A percentile compares a stretch with the other conserved stretches of the same genome.
Conservation (phyloP, 1,284 basidiomycete genomes). For the Ceratobasidium sp. region DNA sequence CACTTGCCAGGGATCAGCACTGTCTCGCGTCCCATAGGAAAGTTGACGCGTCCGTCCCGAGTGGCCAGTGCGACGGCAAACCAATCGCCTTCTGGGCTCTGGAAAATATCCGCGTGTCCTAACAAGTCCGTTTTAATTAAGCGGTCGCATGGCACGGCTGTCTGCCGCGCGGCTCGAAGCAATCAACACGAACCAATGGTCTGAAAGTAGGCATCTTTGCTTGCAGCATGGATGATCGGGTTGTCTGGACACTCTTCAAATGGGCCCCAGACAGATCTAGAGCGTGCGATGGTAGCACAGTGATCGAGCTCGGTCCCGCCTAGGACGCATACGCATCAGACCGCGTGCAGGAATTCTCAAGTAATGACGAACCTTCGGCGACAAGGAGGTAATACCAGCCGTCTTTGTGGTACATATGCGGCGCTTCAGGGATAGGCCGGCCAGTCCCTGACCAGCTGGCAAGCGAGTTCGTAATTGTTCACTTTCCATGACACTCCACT, state of each 20-base stretch:
- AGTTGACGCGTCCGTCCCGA: conserved; percentile 32
- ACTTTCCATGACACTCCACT: not conserved
- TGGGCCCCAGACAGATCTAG: conserved; percentile 36
- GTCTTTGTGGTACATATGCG: conserved; percentile 38
- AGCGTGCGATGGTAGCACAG: conserved; percentile 38
- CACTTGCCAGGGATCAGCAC: conserved; percentile 36
- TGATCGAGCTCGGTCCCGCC: conserved; percentile 39
- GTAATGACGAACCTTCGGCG: conserved; percentile 24
- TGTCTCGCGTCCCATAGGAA: conserved; percentile 38
- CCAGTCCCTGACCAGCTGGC: conserved; percentile 34
- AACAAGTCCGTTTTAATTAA: not conserved
- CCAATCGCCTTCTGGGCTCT: conserved; percentile 13
- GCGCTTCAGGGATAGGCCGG: conserved; percentile 38
- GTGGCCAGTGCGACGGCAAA: conserved; percentile 38
- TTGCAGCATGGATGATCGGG: conserved; percentile 34
- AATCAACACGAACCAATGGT: conserved; percentile 25
- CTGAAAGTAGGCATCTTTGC: conserved; percentile 37
- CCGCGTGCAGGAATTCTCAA: not conserved
- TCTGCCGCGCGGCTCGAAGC: not conserved
- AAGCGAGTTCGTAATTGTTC: not conserved
- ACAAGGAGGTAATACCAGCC: conserved; percentile 39
- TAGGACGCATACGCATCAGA: not conserved
- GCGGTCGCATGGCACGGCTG: not conserved
- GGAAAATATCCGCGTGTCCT: conserved; percentile 38
- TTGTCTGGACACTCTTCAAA: conserved; percentile 38